Base-by-base conservation (phyloP, 2,329 filamentous ascomycete species). In the Aureobasidium sp. region DNA sequence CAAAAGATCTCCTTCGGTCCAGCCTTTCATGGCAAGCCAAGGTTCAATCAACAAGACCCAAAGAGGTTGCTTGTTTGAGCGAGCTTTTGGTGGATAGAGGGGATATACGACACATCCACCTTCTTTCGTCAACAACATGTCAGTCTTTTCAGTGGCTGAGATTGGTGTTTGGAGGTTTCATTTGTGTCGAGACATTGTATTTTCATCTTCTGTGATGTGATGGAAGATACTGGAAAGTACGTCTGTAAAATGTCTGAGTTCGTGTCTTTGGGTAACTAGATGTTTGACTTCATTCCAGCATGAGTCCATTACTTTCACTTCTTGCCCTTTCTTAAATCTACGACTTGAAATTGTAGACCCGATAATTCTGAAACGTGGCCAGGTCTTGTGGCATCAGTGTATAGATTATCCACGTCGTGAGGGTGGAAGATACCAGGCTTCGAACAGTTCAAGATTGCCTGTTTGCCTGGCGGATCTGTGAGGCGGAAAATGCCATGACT, bases 401-500 rank as follows among this genome's bases (percentile, higher is more conserved):
- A 96, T 1, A 95, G 82, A 68, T 91, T 87, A 29, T 84, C 80
- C 65, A 88, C 80, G 0, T 75, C 75, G 70, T 90, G 87, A 6
- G 85, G 90, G 73, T 99, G 94, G 72, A 99, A 99, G 0, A 95
- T 82, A 1, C 90, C 89, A 0, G 83, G 82, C 64, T 91, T 84
- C 2, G 78, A 86, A 75, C 94, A 99, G 44, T 86, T 82, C 48
- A 96, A 79, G 37, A 99, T 87, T n/a, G 90, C 84, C 66, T 89
- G 86, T 68, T 97, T 82, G 0, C 94, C 94, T 0, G 94, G 93
- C 0, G 94, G 94, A 74, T 97, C 90, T 0, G 94, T 99, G 5
- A 99, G 80, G 37, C 94, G 86, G 76, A 97, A 99, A 27, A 95
- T 88, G 53, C 94, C 94, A 80, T 90, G 93, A 65, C 90, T 93